These are phyloP conservation scores for Blastobotrys serpentis DNA, from an alignment of 1,139 yeast species.

Conservation along the genomic window DNA sequence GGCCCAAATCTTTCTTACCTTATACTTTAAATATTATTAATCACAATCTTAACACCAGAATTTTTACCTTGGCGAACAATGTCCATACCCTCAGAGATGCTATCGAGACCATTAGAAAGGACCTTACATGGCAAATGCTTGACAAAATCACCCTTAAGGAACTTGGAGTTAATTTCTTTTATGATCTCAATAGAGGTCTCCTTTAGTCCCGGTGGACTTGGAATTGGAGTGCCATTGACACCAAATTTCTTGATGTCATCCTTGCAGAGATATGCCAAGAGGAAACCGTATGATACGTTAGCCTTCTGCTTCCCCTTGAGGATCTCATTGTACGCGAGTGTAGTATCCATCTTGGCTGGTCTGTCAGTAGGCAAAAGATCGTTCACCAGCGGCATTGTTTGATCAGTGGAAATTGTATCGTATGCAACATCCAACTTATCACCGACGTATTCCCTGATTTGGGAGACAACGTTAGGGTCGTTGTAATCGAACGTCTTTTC, in stretches of 20 bases:
- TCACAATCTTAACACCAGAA: constrained; percentile 42
- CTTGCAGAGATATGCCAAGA: constrained; percentile 44
- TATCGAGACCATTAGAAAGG: constrained; percentile 39
- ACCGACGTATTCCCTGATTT: constrained; percentile 46
- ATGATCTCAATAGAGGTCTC: constrained; percentile 26
- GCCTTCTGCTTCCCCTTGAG: constrained; percentile 4
- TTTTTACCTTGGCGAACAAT: constrained; percentile 39
- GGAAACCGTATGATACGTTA: constrained; percentile 25
- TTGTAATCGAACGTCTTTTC: constrained; percentile 52
- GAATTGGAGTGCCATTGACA: constrained; percentile 27
- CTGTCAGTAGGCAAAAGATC: constrained; percentile 37
- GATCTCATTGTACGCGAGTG: neutral
- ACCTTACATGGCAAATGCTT: constrained; percentile 40
- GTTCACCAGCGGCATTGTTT: constrained; percentile 42
- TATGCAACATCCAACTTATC: constrained; percentile 50
- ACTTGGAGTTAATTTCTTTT: constrained; percentile 23
- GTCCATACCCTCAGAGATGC: constrained; percentile 39
- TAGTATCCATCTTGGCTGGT: constrained; percentile 1
- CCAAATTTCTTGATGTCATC: constrained; percentile 35
- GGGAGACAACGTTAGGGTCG: constrained; percentile 51
- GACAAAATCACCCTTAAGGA: constrained; percentile 16
- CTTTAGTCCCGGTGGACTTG: constrained; percentile 27
- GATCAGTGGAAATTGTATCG: constrained; percentile 51
- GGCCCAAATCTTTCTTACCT: no score
- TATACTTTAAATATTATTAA: neutral